Percentiles rank a stretch among this genome's conserved stretches.
These are phyloP conservation scores for Pestalotiopsis sp. DNA, from an alignment of 2,329 filamentous ascomycete species.

Conservation along the genomic window DNA sequence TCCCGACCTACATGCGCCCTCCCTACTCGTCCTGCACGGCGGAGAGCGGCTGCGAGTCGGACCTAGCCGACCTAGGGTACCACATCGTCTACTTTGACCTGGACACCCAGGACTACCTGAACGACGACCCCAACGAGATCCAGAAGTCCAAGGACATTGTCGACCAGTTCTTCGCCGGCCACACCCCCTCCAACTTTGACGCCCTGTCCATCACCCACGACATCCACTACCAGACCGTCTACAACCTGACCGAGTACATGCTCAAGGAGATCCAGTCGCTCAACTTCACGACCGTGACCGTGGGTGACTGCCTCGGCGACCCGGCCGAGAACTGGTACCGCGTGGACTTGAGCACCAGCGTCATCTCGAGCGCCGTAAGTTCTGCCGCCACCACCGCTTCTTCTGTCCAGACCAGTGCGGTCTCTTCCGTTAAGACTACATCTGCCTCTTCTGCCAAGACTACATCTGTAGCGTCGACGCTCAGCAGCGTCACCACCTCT, in stretches of 20 bases:
- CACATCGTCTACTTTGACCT: slow-evolving; percentile 59
- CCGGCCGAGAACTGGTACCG: slow-evolving; percentile 43
- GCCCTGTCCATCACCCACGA: slow-evolving; percentile 58
- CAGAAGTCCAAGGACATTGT: slow-evolving; percentile 51
- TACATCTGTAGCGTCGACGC: slow-evolving; percentile 13
- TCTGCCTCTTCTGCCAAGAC: slow-evolving; percentile 12
- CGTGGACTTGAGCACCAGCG: not conserved
- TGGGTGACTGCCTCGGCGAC: slow-evolving; percentile 49
- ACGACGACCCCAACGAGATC: slow-evolving; percentile 45
- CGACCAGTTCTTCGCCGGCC: slow-evolving; percentile 42
- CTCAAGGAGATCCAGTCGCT: slow-evolving; percentile 29
- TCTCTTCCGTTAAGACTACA: slow-evolving; percentile 14
- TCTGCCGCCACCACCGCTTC: not conserved
- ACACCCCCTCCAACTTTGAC: slow-evolving; percentile 27
- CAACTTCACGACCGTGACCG: slow-evolving; percentile 41
- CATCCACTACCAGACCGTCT: slow-evolving; percentile 48
- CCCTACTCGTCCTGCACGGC: slow-evolving; percentile 46
- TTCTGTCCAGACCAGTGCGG: slow-evolving; percentile 17
- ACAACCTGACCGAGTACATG: slow-evolving; percentile 39
- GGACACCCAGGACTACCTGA: slow-evolving; percentile 63
- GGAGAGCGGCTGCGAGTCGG: slow-evolving; percentile 31
- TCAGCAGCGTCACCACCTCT: slow-evolving; percentile 16
- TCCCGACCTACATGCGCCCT: slow-evolving; percentile 54
- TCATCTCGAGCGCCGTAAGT: slow-evolving; percentile 3
- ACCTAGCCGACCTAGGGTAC: slow-evolving; percentile 48